Conservation (phyloP, 371 early-diverging fungal genomes). For the Mortierella sp. region DNA sequence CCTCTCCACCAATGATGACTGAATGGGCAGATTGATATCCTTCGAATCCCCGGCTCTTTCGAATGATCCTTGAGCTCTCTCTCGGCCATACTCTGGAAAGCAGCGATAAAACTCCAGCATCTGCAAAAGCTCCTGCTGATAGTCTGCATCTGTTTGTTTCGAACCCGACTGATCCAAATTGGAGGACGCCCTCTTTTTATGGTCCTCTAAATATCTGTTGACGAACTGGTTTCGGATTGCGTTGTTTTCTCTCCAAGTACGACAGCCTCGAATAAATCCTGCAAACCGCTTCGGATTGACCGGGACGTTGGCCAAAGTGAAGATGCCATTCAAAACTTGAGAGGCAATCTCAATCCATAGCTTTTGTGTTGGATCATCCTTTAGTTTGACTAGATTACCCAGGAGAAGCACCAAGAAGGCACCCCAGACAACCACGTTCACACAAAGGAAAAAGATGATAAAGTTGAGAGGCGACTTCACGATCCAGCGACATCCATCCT, state of each 20-base stretch:
- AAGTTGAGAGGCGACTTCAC: conserved; percentile 48
- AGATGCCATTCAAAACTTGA: conserved; percentile 47
- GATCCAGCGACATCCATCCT: conserved; percentile 34
- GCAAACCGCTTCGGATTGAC: conserved; percentile 45
- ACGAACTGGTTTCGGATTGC: conserved; percentile 19
- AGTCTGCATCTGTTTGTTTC: conserved; percentile 1
- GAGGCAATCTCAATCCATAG: conserved; percentile 52
- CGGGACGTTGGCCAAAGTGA: conserved; percentile 47
- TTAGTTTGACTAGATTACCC: conserved; percentile 35
- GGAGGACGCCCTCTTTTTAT: not conserved
- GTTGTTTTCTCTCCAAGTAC: conserved; percentile 28
- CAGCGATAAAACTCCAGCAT: conserved; percentile 39
- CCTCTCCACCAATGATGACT: too few species aligned
- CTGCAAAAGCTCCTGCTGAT: conserved; percentile 17
- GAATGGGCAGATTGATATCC: too few species aligned
- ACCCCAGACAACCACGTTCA: conserved; percentile 49
- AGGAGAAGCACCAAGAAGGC: conserved; percentile 42
- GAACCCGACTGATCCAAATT: too few species aligned
- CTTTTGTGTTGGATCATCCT: conserved; percentile 25
- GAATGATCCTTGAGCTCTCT: not conserved
- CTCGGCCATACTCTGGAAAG: conserved; percentile 42
- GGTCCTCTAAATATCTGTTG: conserved; percentile 4
- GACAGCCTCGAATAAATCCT: conserved; percentile 31
- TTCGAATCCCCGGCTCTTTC: too few species aligned
- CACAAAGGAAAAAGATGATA: conserved; percentile 45